Evolutionary conservation across 2,329 filamentous ascomycete species (phyloP).

Genomic region (Pezicula rhizophila): DNA sequence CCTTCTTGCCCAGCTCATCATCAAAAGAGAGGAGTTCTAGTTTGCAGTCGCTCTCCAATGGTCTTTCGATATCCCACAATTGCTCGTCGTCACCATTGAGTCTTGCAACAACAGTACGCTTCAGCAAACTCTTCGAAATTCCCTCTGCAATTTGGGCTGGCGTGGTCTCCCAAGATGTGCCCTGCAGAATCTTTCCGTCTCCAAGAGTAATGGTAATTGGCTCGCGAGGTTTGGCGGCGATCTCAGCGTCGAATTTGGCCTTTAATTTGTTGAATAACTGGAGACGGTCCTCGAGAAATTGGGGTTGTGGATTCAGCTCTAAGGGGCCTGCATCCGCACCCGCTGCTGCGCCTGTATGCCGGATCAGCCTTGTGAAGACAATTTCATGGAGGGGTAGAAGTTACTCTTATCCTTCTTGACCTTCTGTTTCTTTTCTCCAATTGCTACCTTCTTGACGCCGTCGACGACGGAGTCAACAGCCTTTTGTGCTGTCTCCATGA

Average conservation of each 20-base stretch:
- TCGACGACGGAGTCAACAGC: slow-evolving; percentile 45
- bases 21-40: slow-evolving; percentile 83
- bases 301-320: slow-evolving; percentile 52
- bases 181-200: slow-evolving; percentile 64
- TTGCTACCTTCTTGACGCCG: slow-evolving; percentile 53
- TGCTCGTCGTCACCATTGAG: slow-evolving; percentile 66
- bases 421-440: slow-evolving; percentile 37
- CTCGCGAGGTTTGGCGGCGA: slow-evolving; percentile 64
- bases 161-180: slow-evolving; percentile 87
- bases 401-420: slow-evolving; percentile 42
- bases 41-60: slow-evolving; percentile 80
- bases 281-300: slow-evolving; percentile 78
- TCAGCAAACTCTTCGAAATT: slow-evolving; percentile 80
- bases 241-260: slow-evolving; percentile 73
- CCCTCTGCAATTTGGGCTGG: slow-evolving; percentile 70
- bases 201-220: slow-evolving; percentile 68
- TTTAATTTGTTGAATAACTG: slow-evolving; percentile 85
- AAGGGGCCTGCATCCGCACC: slow-evolving; percentile 34
- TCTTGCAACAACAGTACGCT: slow-evolving; percentile 80
- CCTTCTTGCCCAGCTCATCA: slow-evolving; percentile 67
- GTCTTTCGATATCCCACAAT: slow-evolving; percentile 89
- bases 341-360: slow-evolving; percentile 25
- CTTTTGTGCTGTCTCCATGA: slow-evolving; percentile 44
- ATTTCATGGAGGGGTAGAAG: too few species aligned
- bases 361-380: too few species aligned